Conservation (phyloP, 345 rosid species). For the Acer campestre region DNA sequence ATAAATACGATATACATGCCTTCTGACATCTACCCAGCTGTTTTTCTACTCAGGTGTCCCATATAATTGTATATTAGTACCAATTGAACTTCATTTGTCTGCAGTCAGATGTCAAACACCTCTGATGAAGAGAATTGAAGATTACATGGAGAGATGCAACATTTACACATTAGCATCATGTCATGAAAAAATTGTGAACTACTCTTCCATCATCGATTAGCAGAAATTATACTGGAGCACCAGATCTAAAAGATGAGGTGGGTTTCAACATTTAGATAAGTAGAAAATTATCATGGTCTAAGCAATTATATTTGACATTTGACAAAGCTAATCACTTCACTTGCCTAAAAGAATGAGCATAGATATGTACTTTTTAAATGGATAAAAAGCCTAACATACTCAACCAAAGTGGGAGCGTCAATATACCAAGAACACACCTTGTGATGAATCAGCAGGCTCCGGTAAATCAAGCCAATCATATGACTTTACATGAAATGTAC, state of each 20-base stretch:
- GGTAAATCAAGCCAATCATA: slow-evolving; percentile 85
- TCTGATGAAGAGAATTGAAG: background rate
- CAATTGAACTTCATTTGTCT: background rate
- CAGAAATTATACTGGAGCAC: background rate
- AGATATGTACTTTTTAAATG: background rate
- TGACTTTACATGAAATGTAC: slow-evolving; percentile 79
- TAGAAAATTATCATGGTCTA: background rate
- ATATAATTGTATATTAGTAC: background rate
- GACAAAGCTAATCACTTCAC: background rate
- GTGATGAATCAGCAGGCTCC: slow-evolving; percentile 48
- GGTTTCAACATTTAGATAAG: background rate
- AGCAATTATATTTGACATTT: background rate
- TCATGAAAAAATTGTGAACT: background rate
- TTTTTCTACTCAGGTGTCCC: background rate
- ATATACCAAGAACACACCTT: slow-evolving; percentile 50
- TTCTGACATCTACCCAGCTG: slow-evolving; percentile 3
- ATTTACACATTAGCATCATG: background rate
- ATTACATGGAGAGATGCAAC: background rate
- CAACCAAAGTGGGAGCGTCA: background rate
- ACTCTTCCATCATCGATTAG: background rate
- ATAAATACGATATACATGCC: background rate
- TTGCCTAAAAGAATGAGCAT: background rate
- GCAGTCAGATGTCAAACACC: background rate
- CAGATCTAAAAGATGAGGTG: background rate
- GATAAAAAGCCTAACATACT: slow-evolving; percentile 7